Base-by-base conservation (phyloP, 345 rosid species). In the Syzygium grande region DNA sequence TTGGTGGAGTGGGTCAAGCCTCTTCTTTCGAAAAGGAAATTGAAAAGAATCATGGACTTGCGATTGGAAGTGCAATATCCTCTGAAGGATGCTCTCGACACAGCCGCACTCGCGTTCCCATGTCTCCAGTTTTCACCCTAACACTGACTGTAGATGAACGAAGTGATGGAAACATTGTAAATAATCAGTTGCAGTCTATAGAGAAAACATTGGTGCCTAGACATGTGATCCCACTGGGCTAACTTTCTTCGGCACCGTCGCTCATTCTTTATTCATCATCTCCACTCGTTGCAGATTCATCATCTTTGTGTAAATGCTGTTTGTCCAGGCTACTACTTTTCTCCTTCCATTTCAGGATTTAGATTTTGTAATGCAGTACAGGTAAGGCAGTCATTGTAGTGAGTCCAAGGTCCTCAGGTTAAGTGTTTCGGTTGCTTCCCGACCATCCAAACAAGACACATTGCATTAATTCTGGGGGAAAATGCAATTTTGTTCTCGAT, bases 11-110 rank as follows among this genome's bases (percentile, higher is more conserved):
- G 87, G 89, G 34, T 88, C 22, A 78, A 86, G 27, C 89, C 89
- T 25, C 52, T 73, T 30, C 84, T 88, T 23, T 88, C 89, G n/a
- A 85, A 56, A 46, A 88, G 87, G 85, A 88, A 88, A 68, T 19
- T 9, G 19, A 25, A 68, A 14, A 55, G 85, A 25, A 84, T 85
- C 6, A 59, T 56, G 53, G 89, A 88, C 63, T 65, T 61, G 19
- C 84, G 43, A 14, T 85, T 88, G 85, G 80, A 85, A 73, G 58
- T 85, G 46, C 23, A 30, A 52, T 85, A 85, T 51, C 78, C 59
- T 88, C 52, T 88, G 27, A 43, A 52, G 73, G 87, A 30, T 34
- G 89, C 89, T 14, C 87, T 88, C 5, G 29, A n/a, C 52, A 30
- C 85, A 77, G 85, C 87, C 9, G 65, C 43, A 34, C 85, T 85